Evolutionary conservation across 352 stramenopile species (phyloP).

Genomic region (Phytophthora sojae): DNA sequence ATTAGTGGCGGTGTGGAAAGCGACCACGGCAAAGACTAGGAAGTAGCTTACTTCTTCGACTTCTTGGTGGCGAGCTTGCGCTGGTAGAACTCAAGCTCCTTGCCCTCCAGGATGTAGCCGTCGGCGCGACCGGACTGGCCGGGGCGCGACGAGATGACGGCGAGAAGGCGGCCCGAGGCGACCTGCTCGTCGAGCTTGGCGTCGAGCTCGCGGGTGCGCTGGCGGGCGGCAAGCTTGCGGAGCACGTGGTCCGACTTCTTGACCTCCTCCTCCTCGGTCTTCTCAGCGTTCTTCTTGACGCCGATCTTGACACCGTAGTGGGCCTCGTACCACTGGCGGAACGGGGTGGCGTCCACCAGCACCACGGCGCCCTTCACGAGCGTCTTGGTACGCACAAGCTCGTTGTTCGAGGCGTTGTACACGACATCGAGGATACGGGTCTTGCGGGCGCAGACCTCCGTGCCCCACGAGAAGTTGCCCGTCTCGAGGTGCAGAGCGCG

Average conservation of each 20-base stretch:
- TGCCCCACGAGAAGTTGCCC: slow-evolving; percentile 99
- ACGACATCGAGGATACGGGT: slow-evolving; percentile 99
- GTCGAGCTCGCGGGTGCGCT: slow-evolving; percentile 95
- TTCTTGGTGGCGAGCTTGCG: slow-evolving; percentile 99
- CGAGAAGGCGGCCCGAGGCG: slow-evolving; percentile 95
- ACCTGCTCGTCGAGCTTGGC: slow-evolving; percentile 97
- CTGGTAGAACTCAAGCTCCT: slow-evolving; percentile 99
- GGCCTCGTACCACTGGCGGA: slow-evolving; percentile 99
- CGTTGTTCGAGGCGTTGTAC: slow-evolving; percentile 99
- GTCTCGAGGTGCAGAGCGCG: slow-evolving; percentile 97
- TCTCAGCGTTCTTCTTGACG: slow-evolving; percentile 88
- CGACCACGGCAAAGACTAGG: slow-evolving; percentile 20
- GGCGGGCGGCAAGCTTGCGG: slow-evolving; percentile 94
- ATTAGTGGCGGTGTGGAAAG: slow-evolving; percentile 28
- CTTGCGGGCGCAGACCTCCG: slow-evolving; percentile 98
- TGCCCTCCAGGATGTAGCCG: slow-evolving; percentile 99
- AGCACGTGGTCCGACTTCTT: slow-evolving; percentile 95
- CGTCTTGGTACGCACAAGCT: slow-evolving; percentile 99
- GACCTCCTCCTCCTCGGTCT: slow-evolving; percentile 81
- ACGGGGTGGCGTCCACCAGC: slow-evolving; percentile 98
- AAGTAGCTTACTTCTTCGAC: slow-evolving; percentile 94
- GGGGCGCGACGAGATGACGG: slow-evolving; percentile 97
- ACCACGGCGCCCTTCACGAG: slow-evolving; percentile 99
- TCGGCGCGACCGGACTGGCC: slow-evolving; percentile 98
- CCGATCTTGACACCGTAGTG: slow-evolving; percentile 97